These are phyloP conservation scores for Aspergillus sojae DNA, from an alignment of 2,329 filamentous ascomycete genomes.

Conservation along the genomic window DNA sequence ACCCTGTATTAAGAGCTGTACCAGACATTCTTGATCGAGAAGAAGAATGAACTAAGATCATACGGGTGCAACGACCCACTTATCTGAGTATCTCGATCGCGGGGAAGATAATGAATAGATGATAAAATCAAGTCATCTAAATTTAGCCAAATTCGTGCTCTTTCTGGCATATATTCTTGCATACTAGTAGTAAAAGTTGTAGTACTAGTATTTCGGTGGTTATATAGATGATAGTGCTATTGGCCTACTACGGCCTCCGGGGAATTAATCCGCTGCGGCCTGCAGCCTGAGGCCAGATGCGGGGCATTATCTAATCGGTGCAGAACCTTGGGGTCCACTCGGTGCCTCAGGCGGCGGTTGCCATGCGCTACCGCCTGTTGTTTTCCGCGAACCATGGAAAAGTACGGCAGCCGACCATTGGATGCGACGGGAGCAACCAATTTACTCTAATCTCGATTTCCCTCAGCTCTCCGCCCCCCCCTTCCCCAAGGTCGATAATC, in stretches of 20 bases:
- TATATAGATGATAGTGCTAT: too few species aligned
- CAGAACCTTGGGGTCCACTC: background rate
- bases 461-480: conserved; percentile 4
- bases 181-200: background rate
- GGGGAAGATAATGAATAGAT: background rate
- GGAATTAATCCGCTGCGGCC: background rate
- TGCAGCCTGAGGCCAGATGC: background rate
- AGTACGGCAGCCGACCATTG: conserved; percentile 20
- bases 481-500: conserved; percentile 10
- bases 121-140: background rate
- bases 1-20: background rate
- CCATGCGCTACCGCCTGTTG: conserved; percentile 28
- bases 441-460: conserved; percentile 10
- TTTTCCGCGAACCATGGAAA: conserved; percentile 24
- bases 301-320: background rate
- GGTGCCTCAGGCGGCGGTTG: conserved; percentile 24
- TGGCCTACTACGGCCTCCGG: background rate
- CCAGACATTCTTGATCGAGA: background rate
- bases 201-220: background rate
- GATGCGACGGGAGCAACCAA: conserved; percentile 20
- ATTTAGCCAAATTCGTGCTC: background rate
- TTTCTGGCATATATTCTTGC: background rate
- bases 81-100: background rate
- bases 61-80: background rate
- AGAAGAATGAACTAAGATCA: background rate